These are phyloP conservation scores for Larix kaempferi DNA, from an alignment of 75 land plant species.

Conservation along the genomic window DNA sequence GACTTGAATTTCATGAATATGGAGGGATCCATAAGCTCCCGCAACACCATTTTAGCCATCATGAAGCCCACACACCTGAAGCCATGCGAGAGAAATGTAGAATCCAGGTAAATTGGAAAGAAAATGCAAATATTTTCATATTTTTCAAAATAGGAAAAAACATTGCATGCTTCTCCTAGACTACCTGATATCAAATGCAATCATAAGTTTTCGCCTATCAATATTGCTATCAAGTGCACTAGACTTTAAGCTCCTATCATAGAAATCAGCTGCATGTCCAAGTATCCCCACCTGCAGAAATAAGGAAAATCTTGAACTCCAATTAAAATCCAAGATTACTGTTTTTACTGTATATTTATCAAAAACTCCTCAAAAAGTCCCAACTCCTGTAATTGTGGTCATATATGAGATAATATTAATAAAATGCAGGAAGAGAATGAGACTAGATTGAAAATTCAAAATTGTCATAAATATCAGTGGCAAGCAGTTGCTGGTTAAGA, in stretches of 20 bases:
- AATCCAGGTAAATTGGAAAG: neutral
- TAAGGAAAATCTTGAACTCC: neutral
- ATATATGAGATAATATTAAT: neutral
- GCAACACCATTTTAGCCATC: constrained; percentile 86
- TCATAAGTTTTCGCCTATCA: constrained; percentile 71
- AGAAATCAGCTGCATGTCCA: constrained; percentile 83
- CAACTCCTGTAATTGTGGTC: neutral
- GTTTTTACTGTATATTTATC: neutral
- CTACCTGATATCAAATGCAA: constrained; percentile 95
- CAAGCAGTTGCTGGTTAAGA: neutral
- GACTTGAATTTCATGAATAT: constrained; percentile 61
- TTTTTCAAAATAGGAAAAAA: neutral
- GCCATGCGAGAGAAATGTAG: neutral
- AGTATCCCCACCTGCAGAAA: constrained; percentile 74
- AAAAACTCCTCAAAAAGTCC: neutral
- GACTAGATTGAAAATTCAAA: neutral
- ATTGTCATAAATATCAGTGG: neutral
- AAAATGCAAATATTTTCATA: neutral
- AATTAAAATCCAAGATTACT: neutral
- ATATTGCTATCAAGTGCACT: constrained; percentile 22
- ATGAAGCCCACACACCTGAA: constrained; percentile 87
- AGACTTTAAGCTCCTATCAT: constrained; percentile 28
- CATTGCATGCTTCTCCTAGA: neutral
- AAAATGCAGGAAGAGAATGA: neutral
- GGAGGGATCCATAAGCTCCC: constrained; percentile 87